Conservation (phyloP, 805 yeast genomes). For the Kuraishia piskuri region DNA sequence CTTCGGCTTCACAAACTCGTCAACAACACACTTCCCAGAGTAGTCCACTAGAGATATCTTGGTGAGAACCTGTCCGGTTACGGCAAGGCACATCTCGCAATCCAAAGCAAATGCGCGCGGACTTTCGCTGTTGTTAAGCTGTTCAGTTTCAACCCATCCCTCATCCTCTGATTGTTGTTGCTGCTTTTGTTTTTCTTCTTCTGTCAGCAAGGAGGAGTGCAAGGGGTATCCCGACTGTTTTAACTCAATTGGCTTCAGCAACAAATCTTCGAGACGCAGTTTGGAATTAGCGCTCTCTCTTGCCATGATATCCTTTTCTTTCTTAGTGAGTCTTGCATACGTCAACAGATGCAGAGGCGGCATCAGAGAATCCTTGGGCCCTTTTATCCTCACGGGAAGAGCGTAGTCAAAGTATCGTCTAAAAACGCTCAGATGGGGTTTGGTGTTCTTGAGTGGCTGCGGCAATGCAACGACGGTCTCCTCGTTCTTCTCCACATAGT, state of each 20-base stretch:
- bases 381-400: constrained; percentile 56
- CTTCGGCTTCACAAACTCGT: constrained; percentile 70
- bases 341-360: constrained; percentile 49
- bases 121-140: constrained; percentile 42
- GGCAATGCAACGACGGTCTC: constrained; percentile 7
- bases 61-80: constrained; percentile 57
- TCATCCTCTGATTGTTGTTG: constrained; percentile 4
- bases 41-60: constrained; percentile 69
- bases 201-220: background rate
- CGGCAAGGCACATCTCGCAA: constrained; percentile 85
- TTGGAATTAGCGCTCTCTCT: constrained; percentile 21
- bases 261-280: background rate
- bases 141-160: constrained; percentile 47
- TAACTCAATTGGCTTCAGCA: background rate
- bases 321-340: constrained; percentile 45
- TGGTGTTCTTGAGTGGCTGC: constrained; percentile 8
- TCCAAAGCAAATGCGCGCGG: constrained; percentile 73
- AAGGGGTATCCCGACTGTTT: background rate
- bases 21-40: constrained; percentile 52
- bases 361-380: constrained; percentile 46
- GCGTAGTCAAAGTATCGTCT: constrained; percentile 28
- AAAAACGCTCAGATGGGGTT: constrained; percentile 23
- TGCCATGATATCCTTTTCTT: constrained; percentile 37
- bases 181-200: background rate
- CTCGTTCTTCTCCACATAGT: constrained; percentile 10